Base-by-base conservation (phyloP, 495 filamentous ascomycete genomes). In the Podospora didyma region DNA sequence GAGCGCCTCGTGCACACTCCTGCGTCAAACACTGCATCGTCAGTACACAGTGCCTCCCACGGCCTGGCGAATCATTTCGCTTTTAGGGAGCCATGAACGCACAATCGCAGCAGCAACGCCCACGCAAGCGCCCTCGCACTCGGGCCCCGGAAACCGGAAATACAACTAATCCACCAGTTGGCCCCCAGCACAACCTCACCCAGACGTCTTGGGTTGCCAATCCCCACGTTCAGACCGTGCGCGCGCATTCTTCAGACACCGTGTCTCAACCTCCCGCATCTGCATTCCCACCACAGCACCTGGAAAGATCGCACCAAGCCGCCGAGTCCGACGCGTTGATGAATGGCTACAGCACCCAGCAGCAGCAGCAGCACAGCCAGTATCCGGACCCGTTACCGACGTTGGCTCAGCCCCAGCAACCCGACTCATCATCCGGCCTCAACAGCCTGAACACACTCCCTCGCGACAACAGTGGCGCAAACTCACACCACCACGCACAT, bases 261-360 rank as follows among this genome's bases (percentile, higher is more conserved):
- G 68, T 71, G 60, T 17, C 54, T 12, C 64, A 61, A 56, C 55
- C 56, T 31, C 56, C 66, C 20, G 46, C 58, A 31, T 69, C 66
- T n/a, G 46, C 58, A 31, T 69, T 68, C 46, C 56, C 64, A 17
- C 64, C 69, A 51, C 69, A 71, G 57, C 67, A 68, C 49, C 68
- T 69, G 20, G 65, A 68, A 21, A 45, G 53, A 59, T 61, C 65
- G 41, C 68, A 69, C 22, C 68, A 70, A 41, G 66, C 69, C 50
- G 61, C 66, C 39, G 64, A 66, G 16, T 14, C 62, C 16, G 62
- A 68, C 51, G 58, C 53, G 46, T 63, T 69, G 61, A 67, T 71
- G 66, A 66, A 60, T 59, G 61, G 62, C 61, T 71, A 69, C 60
- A 63, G 47, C 56, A 46, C 61, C 61, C 51, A 54, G 23, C 49